These are phyloP conservation scores for Mediolabrus comicus DNA, from an alignment of 108 stramenopile species.

Conservation along the genomic window DNA sequence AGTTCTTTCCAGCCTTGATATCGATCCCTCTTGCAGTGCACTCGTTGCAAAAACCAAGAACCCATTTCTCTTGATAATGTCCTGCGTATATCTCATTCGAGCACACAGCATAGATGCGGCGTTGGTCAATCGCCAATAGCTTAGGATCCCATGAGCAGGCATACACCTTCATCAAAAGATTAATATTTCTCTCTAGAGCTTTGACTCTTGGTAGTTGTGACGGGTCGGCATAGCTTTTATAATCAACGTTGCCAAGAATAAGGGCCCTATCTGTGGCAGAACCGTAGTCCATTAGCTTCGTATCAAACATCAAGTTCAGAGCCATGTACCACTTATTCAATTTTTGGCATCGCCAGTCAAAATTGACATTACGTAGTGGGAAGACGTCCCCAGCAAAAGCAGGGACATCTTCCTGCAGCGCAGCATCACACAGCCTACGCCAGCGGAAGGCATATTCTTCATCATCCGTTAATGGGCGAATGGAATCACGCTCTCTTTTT, in stretches of 20 bases:
- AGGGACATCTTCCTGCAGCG: constrained; percentile 7
- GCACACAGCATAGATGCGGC: constrained; percentile 12
- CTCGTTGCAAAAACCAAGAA: neutral
- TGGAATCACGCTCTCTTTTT: constrained; percentile 1
- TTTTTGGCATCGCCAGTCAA: constrained; percentile 6
- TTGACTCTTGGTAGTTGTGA: neutral
- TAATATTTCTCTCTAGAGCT: neutral
- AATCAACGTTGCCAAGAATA: neutral
- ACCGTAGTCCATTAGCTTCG: neutral
- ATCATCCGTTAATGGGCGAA: neutral
- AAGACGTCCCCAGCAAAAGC: neutral
- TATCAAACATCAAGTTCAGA: neutral
- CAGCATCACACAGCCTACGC: constrained; percentile 7
- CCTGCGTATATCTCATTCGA: neutral
- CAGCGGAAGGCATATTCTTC: constrained; percentile 4
- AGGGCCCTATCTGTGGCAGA: constrained; percentile 1
- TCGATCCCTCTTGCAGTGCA: neutral
- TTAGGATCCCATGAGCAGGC: constrained; percentile 6
- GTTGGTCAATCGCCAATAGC: neutral
- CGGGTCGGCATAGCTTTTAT: constrained; percentile 6
- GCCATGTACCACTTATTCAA: constrained; percentile 2
- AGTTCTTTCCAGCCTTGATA: neutral
- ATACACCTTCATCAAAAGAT: constrained; percentile 4
- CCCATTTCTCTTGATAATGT: neutral
- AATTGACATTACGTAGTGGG: constrained; percentile 14